Conservation (phyloP, 805 yeast genomes). For the Teunomyces lycoperdinae region DNA sequence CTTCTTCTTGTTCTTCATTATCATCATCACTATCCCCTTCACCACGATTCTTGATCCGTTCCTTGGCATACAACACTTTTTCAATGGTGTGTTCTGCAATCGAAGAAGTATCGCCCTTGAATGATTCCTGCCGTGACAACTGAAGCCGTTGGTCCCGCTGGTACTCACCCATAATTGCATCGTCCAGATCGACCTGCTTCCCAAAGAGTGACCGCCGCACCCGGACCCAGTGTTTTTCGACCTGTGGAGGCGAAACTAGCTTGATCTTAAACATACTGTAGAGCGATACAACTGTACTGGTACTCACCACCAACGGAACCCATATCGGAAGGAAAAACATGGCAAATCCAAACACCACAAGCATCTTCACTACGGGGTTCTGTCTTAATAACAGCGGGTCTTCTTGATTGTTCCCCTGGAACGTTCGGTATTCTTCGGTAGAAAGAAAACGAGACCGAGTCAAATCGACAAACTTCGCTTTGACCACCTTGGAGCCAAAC, state of each 20-base stretch:
- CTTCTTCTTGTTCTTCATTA: conserved; percentile 10
- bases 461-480: conserved; percentile 55
- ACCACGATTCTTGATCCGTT: conserved; percentile 9
- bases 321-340: conserved; percentile 44
- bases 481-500: conserved; percentile 35
- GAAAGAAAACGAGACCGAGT: conserved; percentile 21
- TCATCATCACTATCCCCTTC: conserved; percentile 10
- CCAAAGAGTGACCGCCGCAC: conserved; percentile 33
- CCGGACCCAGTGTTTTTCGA: conserved; percentile 31
- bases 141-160: conserved; percentile 26
- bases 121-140: conserved; percentile 30
- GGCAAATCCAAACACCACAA: conserved; percentile 23
- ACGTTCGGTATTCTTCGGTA: conserved; percentile 10
- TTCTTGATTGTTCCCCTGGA: conserved; percentile 32
- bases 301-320: conserved; percentile 45
- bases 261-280: conserved; percentile 39
- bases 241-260: conserved; percentile 20
- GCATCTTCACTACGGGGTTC: conserved; percentile 21
- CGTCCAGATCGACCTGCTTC: conserved; percentile 25
- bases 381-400: conserved; percentile 35
- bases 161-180: conserved; percentile 30
- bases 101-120: conserved; percentile 41
- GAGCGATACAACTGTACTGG: conserved; percentile 35
- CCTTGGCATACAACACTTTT: conserved; percentile 35
- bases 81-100: conserved; percentile 37